Evolutionary conservation across 1,284 basidiomycete species (phyloP), one percentile per base, ranked within the genome.

Genomic region (Apiotrichum sp.): DNA sequence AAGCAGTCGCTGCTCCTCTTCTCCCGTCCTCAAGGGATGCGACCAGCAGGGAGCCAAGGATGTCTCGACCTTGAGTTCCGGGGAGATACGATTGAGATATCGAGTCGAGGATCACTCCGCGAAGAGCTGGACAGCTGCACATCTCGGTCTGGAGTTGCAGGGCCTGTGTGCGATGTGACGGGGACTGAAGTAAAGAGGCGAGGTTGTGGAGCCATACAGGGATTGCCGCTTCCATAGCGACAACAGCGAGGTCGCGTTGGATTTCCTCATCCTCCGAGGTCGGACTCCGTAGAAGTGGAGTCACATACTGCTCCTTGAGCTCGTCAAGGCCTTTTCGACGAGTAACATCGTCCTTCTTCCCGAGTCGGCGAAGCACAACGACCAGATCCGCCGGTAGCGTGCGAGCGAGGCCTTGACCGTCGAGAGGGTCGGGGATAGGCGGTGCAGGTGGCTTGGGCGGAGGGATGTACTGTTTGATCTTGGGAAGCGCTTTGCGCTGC

Each of bases 121-220:
- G 79, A 6, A 86, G 73, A 1, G 76, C 70, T 0, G 82, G 73
- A 4, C 85, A 79, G 3, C 79, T 79, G 6, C 93, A 80, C 5
- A 97, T 76, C 5, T 84, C 80, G 0, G 80, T 68, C 63, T 96
- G 91, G 0, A 93, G 75, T 7, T 82, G 80, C 5, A 85, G 82
- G 2, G 91, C 81, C 0, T 87, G 78, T 22, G 93, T 80, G 41
- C 89, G 83, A 39, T 91, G 84, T 11, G 86, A 88, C 0, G 90
- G 84, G 58, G 93, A 88, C 16, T 90, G 78, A 45, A 93, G 84
- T 9, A 97, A 80, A 0, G 86, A 80, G 0, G 93, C 86, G 40
- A 89, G 78, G 73, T 96, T 90, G 75, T 96, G 89, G 40, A 90
- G 77, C 93, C 93, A 96, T 57, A 93, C 89, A 6, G 90, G 91